phyloP scores from a whole-genome alignment of 257 asterid genomes.

The Lycium barbarum region DNA sequence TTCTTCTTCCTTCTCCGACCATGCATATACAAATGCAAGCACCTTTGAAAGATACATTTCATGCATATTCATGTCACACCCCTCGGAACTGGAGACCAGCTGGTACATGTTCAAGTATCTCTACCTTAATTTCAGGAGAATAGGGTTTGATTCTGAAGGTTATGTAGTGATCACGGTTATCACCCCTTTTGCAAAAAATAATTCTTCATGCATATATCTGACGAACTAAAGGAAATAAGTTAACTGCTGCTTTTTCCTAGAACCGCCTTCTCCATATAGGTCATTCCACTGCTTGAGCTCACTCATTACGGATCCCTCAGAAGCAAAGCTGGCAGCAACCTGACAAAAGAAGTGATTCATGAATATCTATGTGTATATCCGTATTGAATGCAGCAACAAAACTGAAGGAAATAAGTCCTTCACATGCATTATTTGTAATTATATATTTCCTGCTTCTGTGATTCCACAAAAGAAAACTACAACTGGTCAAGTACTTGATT shows the following conservation, averaged over 20 bases:
- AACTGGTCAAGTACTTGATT: neutral
- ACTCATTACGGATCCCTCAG: slow-evolving; percentile 86
- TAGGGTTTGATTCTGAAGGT: slow-evolving; percentile 17
- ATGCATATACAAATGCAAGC: slow-evolving; percentile 37
- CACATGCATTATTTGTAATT: neutral
- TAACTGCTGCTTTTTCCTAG: slow-evolving; percentile 86
- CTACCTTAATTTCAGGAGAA: slow-evolving; percentile 6
- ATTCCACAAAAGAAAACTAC: slow-evolving; percentile 19
- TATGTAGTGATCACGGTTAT: slow-evolving; percentile 22
- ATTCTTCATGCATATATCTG: slow-evolving; percentile 16
- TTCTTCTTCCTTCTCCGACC: slow-evolving; percentile 31
- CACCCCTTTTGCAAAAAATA: slow-evolving; percentile 24
- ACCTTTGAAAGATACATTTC: slow-evolving; percentile 33
- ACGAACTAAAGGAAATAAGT: slow-evolving; percentile 75
- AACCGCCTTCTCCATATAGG: slow-evolving; percentile 93
- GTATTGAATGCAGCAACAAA: neutral
- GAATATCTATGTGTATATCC: neutral
- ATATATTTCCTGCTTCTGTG: slow-evolving; percentile 7
- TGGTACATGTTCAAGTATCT: slow-evolving; percentile 7
- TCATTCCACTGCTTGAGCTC: slow-evolving; percentile 98
- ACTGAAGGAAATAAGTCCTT: neutral
- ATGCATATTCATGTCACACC: slow-evolving; percentile 33
- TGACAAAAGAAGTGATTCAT: slow-evolving; percentile 31
- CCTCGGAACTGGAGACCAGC: slow-evolving; percentile 24
- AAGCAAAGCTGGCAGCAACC: slow-evolving; percentile 96